Evolutionary conservation across 1,284 basidiomycete species (phyloP), one percentile per base, ranked within the genome.

Genomic region (Amanita bisporigera): DNA sequence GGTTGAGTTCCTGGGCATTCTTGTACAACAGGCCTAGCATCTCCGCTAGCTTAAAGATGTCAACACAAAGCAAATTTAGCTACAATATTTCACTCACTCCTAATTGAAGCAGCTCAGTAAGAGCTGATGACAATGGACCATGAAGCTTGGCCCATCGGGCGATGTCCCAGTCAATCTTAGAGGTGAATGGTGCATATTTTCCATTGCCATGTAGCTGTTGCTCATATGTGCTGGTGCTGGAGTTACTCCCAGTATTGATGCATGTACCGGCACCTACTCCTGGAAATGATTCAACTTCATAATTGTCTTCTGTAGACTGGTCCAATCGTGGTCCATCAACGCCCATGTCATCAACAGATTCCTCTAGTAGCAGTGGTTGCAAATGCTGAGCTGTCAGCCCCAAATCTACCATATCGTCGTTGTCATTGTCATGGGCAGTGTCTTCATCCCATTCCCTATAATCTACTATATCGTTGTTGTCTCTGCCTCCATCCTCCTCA

Each of bases 81-180:
- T 33, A 33, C 1, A 12, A 9, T 11, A 21, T 29, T 9, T 12
- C 3, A 73, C 76, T 60, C 65, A 79, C 78, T 14, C 78, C 65
- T n/a, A 79, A 78, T 21, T 64, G 38, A 59, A 79, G 65, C 12
- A 81, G 66, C 14, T 80, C 75, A 0, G 71, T 63, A 49, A 79
- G 74, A 9, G 76, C 79, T 6, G 74, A 77, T 3, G 77, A 78
- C 11, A 74, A 69, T 5, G 65, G n/a, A 3, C 72, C 70, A 17
- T 58, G 65, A 59, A 74, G 66, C 47, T 74, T 74, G 15, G 73
- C 73, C 71, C 71, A 72, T 21, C 43, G 33, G 3, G 69, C 70
- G 33, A 73, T 47, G 14, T 73, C 70, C 73, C 73, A 74, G n/a
- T 73, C 72, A 1, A 68, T 49, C 26, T 63, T 33, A 1, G 66